Conservation (phyloP, 371 early-diverging fungal genomes). For the Circinella minor region DNA sequence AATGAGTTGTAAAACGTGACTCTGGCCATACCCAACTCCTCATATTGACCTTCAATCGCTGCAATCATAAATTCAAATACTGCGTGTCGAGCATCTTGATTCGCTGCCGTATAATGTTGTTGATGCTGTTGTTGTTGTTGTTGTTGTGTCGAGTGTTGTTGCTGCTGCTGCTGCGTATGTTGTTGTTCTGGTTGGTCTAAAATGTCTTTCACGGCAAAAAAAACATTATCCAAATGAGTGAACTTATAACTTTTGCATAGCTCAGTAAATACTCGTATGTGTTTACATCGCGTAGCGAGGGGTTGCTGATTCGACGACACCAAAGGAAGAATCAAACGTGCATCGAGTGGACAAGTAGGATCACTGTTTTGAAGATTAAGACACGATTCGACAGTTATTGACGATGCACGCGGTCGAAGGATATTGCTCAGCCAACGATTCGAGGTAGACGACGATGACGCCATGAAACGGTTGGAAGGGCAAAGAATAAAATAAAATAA, state of each 20-base stretch:
- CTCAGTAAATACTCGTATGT: constrained; percentile 40
- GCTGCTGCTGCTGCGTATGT: not conserved
- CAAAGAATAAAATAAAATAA: not conserved
- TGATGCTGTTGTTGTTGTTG: no score
- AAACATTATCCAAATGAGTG: constrained; percentile 64
- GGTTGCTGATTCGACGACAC: constrained; percentile 30
- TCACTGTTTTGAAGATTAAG: constrained; percentile 40
- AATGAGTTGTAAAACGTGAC: constrained; percentile 65
- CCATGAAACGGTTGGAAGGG: constrained; percentile 23
- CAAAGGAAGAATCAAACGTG: constrained; percentile 46
- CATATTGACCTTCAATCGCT: constrained; percentile 66
- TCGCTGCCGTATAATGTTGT: not conserved
- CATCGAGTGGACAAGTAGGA: constrained; percentile 46
- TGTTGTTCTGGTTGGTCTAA: constrained; percentile 18
- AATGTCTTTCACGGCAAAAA: constrained; percentile 62
- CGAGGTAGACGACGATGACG: constrained; percentile 23
- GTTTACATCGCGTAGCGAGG: constrained; percentile 38
- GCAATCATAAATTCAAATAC: constrained; percentile 70
- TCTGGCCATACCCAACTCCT: constrained; percentile 67
- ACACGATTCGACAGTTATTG: constrained; percentile 52
- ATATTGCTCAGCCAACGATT: constrained; percentile 51
- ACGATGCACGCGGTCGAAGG: constrained; percentile 49
- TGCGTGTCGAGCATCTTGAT: constrained; percentile 59
- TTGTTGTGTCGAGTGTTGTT: not conserved
- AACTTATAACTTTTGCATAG: constrained; percentile 61